phyloP scores from a whole-genome alignment of 1,139 yeast genomes.

The Diutina neorugosa region DNA sequence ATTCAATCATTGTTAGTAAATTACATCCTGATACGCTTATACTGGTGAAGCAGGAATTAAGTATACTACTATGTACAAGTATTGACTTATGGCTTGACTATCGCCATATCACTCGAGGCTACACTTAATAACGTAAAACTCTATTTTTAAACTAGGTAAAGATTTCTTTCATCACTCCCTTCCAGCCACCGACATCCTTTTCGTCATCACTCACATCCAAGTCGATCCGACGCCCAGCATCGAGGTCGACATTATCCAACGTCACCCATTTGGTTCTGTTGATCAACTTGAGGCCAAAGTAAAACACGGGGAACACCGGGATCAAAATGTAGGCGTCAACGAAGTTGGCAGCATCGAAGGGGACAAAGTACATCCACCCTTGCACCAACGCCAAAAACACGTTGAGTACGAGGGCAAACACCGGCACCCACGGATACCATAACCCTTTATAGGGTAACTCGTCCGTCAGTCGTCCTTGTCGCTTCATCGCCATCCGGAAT shows the following conservation, averaged over 20 bases:
- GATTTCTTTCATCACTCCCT: neutral
- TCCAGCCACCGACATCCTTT: neutral
- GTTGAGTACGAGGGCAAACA: constrained; percentile 38
- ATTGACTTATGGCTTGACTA: too few species aligned
- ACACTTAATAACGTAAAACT: neutral
- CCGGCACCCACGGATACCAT: constrained; percentile 42
- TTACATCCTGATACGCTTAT: too few species aligned
- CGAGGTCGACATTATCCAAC: constrained; percentile 33
- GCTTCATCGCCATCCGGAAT: constrained; percentile 38
- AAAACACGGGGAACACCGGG: constrained; percentile 40
- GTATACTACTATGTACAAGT: too few species aligned
- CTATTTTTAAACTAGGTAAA: neutral
- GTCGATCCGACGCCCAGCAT: constrained; percentile 26
- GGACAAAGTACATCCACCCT: constrained; percentile 56
- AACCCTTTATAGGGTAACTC: constrained; percentile 44
- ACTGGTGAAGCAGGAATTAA: too few species aligned
- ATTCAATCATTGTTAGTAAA: too few species aligned
- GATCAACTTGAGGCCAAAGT: constrained; percentile 26
- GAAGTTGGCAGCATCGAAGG: constrained; percentile 47
- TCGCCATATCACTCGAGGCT: too few species aligned
- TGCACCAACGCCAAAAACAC: constrained; percentile 48
- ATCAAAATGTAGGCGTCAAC: constrained; percentile 56
- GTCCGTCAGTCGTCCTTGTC: constrained; percentile 31
- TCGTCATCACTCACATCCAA: constrained; percentile 10
- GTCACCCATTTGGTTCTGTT: constrained; percentile 33